Base-by-base conservation (phyloP, 352 stramenopile genomes). In the Phytophthora brassicae region DNA sequence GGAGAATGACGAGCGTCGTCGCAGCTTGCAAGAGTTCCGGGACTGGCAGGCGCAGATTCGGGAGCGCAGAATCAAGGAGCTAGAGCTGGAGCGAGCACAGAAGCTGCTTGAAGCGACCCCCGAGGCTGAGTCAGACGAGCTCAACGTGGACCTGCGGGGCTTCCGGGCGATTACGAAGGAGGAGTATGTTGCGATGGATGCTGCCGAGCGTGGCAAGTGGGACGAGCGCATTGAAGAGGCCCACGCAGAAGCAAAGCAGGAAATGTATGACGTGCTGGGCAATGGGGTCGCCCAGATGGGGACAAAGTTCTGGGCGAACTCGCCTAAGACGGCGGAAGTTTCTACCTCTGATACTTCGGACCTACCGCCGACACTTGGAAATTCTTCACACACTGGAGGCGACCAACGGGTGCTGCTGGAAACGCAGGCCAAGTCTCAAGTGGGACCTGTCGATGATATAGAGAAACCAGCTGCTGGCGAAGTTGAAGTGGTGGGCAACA, bases 1-100 rank as follows among this genome's bases (percentile, higher is more conserved):
- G 5, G 89, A 94, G 66, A 78, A 94, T 46, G 81, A 89, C 22
- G 79, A 92, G 36, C 81, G 82, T 29, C 70, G 66, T 13, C 73
- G 79, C 16, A 78, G 69, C 24, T 63, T 93, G 14, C 77, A 94
- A 53, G 80, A 90, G 50, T 94, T 95, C 64, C 77, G 86, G 19
- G 76, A 90, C 43, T 92, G 84, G 86, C 86, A 94, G 54, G 68
- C 73, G 6, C 72, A 89, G 28, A 66, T 94, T 31, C 76, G 84
- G 11, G 76, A 84, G 54, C 81, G 83, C 39, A 78, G 77, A 13
- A 62, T 90, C 16, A 61, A 69, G 9, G 79, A 94, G 54, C 72
- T 92, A 24, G 72, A 78, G 13, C 53, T 70, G 13, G 75, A 87
- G 43, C 70, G 80, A 12, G 51, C 68, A 17, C 44, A 71, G 45